Conservation (phyloP, 2,329 filamentous ascomycete genomes). For the Alternaria sp. region DNA sequence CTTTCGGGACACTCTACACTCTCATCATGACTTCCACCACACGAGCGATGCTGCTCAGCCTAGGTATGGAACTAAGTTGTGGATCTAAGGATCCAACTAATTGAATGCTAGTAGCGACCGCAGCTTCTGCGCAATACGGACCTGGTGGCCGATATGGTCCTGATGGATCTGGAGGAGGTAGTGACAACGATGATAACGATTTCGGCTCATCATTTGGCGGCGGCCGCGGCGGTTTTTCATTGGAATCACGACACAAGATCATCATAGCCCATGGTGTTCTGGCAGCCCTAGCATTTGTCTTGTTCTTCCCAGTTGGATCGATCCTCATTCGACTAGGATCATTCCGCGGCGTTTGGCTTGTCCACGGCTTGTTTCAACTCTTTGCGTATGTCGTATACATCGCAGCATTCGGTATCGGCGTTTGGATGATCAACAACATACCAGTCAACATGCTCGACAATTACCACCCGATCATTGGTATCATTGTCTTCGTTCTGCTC, state of each 20-base stretch:
- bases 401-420: constrained; percentile 61
- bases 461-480: constrained; percentile 64
- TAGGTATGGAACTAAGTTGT: constrained; percentile 19
- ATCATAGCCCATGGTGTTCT: constrained; percentile 55
- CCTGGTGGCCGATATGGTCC: constrained; percentile 17
- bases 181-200: constrained; percentile 10
- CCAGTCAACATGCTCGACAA: constrained; percentile 39
- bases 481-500: constrained; percentile 60
- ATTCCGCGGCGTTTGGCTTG: constrained; percentile 53
- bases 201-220: constrained; percentile 12
- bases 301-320: constrained; percentile 56
- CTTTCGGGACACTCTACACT: neutral
- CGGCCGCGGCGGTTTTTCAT: constrained; percentile 7
- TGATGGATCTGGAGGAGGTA: constrained; percentile 14
- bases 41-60: constrained; percentile 18
- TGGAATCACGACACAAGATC: constrained; percentile 30
- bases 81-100: constrained; percentile 6
- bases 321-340: constrained; percentile 54
- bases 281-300: constrained; percentile 55
- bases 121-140: constrained; percentile 28
- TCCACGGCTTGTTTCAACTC: constrained; percentile 58
- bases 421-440: constrained; percentile 57
- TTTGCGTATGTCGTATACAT: constrained; percentile 59
- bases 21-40: constrained; percentile 19
- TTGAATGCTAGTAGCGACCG: constrained; percentile 12